phyloP scores from a whole-genome alignment of 192 early-diverging fungal species.

The Backusella parvicylindrica region DNA sequence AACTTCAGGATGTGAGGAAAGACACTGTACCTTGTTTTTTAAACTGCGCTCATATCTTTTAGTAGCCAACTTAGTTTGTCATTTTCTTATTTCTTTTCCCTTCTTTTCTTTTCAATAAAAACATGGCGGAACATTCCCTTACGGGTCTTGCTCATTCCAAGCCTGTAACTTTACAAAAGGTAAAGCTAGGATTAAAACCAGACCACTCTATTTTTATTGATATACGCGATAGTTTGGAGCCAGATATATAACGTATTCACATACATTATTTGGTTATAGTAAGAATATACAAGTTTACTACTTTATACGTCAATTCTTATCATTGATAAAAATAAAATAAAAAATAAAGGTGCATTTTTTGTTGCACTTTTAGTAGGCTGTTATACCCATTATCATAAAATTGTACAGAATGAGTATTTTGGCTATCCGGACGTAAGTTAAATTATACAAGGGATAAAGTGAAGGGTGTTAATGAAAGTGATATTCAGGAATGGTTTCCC shows the following conservation, averaged over 20 bases:
- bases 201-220: not conserved
- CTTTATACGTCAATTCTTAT: not conserved
- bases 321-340: not conserved
- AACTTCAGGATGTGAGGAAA: not conserved
- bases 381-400: conserved; percentile 76
- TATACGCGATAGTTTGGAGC: conserved; percentile 1
- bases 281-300: not conserved
- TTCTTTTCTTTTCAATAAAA: not conserved
- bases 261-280: conserved; percentile 22
- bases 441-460: not conserved
- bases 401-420: conserved; percentile 73
- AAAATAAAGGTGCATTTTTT: conserved; percentile 58
- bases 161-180: not conserved
- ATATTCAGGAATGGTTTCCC: conserved; percentile 67
- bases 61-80: not conserved
- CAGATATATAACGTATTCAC: conserved; percentile 17
- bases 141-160: not conserved
- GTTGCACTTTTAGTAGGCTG: conserved; percentile 63
- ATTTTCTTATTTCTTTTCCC: not conserved
- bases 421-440: conserved; percentile 67
- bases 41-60: not conserved
- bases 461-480: not conserved
- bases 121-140: not conserved
- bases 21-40: not conserved
- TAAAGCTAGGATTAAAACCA: not conserved